Conservation (phyloP, 2,329 filamentous ascomycete genomes). For the Herpotrichia juniperi region DNA sequence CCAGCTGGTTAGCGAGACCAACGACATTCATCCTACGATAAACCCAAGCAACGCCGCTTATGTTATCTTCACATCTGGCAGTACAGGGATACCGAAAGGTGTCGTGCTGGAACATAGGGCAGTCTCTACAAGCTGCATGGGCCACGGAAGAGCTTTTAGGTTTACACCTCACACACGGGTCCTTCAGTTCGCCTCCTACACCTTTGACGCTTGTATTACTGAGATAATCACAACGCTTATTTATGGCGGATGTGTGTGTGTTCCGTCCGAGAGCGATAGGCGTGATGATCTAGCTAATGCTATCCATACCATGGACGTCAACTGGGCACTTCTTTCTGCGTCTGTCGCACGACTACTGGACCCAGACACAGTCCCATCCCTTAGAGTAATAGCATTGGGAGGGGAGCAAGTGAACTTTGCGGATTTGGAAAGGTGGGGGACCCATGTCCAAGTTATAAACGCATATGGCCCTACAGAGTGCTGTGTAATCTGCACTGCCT, state of each 20-base stretch:
- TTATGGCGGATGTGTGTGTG: constrained; percentile 56
- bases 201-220: constrained; percentile 59
- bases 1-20: too few species aligned
- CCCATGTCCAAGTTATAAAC: too few species aligned
- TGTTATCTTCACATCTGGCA: constrained; percentile 81
- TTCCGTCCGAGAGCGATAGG: constrained; percentile 59
- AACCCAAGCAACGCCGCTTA: too few species aligned
- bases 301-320: constrained; percentile 10
- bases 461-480: not conserved
- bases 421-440: not conserved
- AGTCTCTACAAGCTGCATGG: not conserved
- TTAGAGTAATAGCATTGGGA: constrained; percentile 2
- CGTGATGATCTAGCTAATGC: constrained; percentile 51
- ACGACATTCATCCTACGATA: too few species aligned
- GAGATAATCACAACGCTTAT: constrained; percentile 58
- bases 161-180: not conserved
- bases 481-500: not conserved
- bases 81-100: constrained; percentile 76
- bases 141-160: not conserved
- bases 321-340: constrained; percentile 11
- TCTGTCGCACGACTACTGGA: constrained; percentile 6
- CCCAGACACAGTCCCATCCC: not conserved
- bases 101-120: constrained; percentile 49
- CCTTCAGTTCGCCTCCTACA: constrained; percentile 51
- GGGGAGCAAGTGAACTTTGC: constrained; percentile 7